Percentiles rank a stretch among this genome's conserved stretches.
Conservation (phyloP, 805 yeast species). For the Komagataella populi region DNA sequence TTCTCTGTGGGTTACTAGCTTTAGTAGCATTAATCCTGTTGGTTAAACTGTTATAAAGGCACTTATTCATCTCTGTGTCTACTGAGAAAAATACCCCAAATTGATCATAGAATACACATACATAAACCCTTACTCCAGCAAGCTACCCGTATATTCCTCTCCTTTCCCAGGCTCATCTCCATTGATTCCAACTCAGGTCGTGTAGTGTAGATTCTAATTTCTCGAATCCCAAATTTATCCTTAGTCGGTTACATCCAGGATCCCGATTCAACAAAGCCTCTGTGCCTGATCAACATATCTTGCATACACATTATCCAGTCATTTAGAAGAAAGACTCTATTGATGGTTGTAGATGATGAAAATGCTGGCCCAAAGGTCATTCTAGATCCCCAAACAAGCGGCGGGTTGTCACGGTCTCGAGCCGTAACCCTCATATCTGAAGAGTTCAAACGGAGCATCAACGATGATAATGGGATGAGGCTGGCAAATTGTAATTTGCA, state of each 20-base stretch:
- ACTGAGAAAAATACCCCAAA: too few species aligned
- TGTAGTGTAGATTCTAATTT: background rate
- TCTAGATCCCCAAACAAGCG: background rate
- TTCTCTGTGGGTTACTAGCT: background rate
- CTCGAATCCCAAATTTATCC: background rate
- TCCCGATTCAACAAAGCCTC: background rate
- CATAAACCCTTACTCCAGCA: too few species aligned
- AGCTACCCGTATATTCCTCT: too few species aligned
- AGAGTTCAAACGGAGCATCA: conserved; percentile 9
- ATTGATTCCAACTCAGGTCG: background rate
- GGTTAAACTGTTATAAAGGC: background rate
- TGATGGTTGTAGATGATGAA: background rate
- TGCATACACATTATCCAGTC: background rate
- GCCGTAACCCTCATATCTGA: conserved; percentile 7
- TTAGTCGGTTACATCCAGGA: background rate
- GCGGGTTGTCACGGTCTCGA: background rate
- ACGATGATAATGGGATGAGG: conserved; percentile 18
- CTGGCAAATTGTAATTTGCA: conserved; percentile 24
- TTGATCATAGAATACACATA: too few species aligned
- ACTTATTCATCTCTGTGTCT: background rate
- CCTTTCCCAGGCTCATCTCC: background rate
- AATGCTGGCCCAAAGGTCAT: background rate
- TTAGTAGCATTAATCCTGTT: background rate
- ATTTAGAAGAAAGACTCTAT: background rate
- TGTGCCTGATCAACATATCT: background rate